phyloP scores from a whole-genome alignment of 2,329 filamentous ascomycete species.

The Colletotrichum spaethianum region DNA sequence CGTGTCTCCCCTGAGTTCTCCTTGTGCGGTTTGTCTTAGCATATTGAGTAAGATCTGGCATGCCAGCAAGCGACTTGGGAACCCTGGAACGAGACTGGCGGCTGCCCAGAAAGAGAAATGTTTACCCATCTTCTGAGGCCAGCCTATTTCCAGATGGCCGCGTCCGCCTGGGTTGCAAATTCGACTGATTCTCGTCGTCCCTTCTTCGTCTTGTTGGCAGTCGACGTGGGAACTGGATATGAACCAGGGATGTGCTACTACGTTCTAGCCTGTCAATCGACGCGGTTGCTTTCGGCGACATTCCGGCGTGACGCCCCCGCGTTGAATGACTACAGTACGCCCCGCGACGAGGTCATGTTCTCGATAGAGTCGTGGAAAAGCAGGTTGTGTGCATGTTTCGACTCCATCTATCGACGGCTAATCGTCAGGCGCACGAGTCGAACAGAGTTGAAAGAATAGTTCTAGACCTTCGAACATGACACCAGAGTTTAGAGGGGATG shows the following conservation, averaged over 20 bases:
- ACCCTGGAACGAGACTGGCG: slow-evolving; percentile 2
- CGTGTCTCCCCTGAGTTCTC: background rate
- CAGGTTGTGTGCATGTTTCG: background rate
- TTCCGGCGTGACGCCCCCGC: slow-evolving; percentile 26
- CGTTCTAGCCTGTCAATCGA: background rate
- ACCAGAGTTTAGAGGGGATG: background rate
- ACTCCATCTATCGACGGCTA: background rate
- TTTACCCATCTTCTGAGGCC: background rate
- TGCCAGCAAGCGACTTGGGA: slow-evolving; percentile 15
- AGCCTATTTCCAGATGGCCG: background rate
- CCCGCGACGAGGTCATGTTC: background rate
- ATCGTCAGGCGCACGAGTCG: slow-evolving; percentile 31
- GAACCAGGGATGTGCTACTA: background rate
- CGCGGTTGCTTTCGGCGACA: background rate
- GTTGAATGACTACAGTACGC: background rate
- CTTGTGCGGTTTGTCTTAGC: slow-evolving; percentile 4
- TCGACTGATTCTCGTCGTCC: slow-evolving; percentile 21
- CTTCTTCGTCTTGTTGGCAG: background rate
- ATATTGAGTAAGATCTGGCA: slow-evolving; percentile 7
- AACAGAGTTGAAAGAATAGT: slow-evolving; percentile 36
- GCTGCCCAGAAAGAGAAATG: slow-evolving; percentile 4
- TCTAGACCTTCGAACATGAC: slow-evolving; percentile 26
- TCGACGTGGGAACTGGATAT: background rate
- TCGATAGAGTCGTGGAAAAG: background rate
- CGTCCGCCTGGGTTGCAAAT: slow-evolving; percentile 25